Base-by-base conservation (phyloP, 257 asterid species). In the Solanum sitiens region DNA sequence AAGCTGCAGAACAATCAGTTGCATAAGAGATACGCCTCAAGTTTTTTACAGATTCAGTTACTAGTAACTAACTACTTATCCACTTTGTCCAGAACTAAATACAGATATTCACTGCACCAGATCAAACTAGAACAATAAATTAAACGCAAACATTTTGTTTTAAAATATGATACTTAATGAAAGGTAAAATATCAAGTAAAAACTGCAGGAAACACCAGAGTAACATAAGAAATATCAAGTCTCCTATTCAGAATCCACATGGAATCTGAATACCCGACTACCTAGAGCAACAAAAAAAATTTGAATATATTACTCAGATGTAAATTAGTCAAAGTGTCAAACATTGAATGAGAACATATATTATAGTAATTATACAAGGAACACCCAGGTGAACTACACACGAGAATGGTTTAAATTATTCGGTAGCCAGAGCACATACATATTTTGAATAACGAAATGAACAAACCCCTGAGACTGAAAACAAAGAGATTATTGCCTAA, bases 1-100 rank as follows among this genome's bases (percentile, higher is more conserved):
- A 95, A 88, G 99, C 99, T 96, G 98, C 93, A 92, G 15, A 89
- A 91, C 39, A 80, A 72, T 47, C 85, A 88, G 39, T 45, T 73
- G 56, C 12, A 50, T 86, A 50, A 85, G 87, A 86, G 63, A 53
- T n/a, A 53, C 0, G 12, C 59, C 61, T 32, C 4, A 4, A 82
- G 6, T 21, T 11, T 40, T 75, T 75, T 40, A 35, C 83, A 75
- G 83, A 75, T 75, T 75, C 83, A 39, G 59, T 80, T 45, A 27
- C 5, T 44, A 77, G 33, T 65, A 65, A 67, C 25, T 79, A 18
- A 25, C 84, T 45, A 77, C 16, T 47, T 40, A 75, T 80, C 85
- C 85, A 45, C 18, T 44, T 25, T 9, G 40, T 45, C 25, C 40
- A 27, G 32, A 47, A 50, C 45, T 3, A 82, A 82, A 82, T 47